These are phyloP conservation scores for Arthromyces matolae DNA, from an alignment of 768 basidiomycete species.

Conservation along the genomic window DNA sequence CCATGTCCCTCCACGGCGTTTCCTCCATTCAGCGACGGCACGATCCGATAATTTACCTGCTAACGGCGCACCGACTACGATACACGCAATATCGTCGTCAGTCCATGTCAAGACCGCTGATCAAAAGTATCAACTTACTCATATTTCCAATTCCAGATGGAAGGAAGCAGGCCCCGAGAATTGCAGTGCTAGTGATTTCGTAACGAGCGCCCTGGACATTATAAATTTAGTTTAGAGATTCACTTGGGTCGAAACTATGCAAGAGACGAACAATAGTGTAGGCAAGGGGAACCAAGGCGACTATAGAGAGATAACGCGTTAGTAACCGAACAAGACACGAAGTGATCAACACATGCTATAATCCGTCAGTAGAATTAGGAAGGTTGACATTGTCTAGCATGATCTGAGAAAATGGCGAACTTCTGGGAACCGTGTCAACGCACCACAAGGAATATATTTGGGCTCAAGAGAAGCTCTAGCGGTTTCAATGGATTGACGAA, in stretches of 20 bases:
- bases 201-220: constrained; percentile 37
- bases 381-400: not conserved
- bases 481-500: no score
- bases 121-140: constrained; percentile 16
- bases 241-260: not conserved
- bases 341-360: no score
- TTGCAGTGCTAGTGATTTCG: constrained; percentile 26
- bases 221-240: constrained; percentile 23
- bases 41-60: no score
- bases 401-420: constrained; percentile 20
- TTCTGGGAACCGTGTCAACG: constrained; percentile 38
- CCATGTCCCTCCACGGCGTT: no score
- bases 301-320: constrained; percentile 10
- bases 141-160: constrained; percentile 41
- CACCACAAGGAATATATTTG: constrained; percentile 40
- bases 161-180: constrained; percentile 41
- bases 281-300: constrained; percentile 36
- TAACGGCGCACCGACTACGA: not conserved
- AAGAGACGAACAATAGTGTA: not conserved
- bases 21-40: no score
- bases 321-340: no score
- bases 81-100: not conserved
- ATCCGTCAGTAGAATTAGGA: no score
- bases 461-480: no score
- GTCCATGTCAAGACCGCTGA: not conserved